Evolutionary conservation across 2,329 filamentous ascomycete species (phyloP).

Genomic region (Fusarium euwallaceae): DNA sequence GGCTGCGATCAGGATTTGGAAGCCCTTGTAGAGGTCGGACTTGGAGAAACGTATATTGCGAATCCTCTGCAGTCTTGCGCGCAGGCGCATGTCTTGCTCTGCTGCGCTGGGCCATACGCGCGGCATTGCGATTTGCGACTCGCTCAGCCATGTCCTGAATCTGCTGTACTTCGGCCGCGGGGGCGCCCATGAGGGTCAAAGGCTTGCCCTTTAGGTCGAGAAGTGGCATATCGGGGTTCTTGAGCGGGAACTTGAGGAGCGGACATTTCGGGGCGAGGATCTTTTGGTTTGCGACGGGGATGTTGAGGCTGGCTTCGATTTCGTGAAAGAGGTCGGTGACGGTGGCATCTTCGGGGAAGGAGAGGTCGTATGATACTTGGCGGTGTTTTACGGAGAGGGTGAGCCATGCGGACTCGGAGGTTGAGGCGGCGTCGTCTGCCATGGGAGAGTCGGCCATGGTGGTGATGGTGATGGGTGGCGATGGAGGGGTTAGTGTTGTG

Average conservation of each 20-base stretch:
- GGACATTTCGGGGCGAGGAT: slow-evolving; percentile 75
- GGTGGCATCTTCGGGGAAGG: slow-evolving; percentile 61
- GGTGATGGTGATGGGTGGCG: neutral
- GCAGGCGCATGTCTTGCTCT: slow-evolving; percentile 41
- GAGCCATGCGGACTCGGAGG: slow-evolving; percentile 50
- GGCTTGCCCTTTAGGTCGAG: slow-evolving; percentile 67
- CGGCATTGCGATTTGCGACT: slow-evolving; percentile 62
- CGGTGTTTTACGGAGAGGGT: slow-evolving; percentile 62
- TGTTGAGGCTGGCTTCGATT: slow-evolving; percentile 68
- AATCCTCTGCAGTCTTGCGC: slow-evolving; percentile 61
- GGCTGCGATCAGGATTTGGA: slow-evolving; percentile 78
- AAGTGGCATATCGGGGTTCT: slow-evolving; percentile 66
- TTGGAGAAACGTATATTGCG: slow-evolving; percentile 83
- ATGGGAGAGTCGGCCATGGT: slow-evolving; percentile 38
- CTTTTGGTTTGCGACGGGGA: slow-evolving; percentile 76
- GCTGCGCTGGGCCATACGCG: slow-evolving; percentile 50
- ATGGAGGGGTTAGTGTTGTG: slow-evolving; percentile 13
- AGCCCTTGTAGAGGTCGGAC: slow-evolving; percentile 83
- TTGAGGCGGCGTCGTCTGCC: slow-evolving; percentile 33
- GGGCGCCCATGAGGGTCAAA: slow-evolving; percentile 75
- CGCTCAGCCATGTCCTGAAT: slow-evolving; percentile 63
- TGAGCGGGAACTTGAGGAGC: slow-evolving; percentile 74
- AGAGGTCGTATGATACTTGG: slow-evolving; percentile 59
- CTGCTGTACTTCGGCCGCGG: slow-evolving; percentile 69
- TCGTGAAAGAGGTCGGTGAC: slow-evolving; percentile 70